Evolutionary conservation across 148 eudicot genomes (phyloP).

Genomic region (Oxyria digyna): DNA sequence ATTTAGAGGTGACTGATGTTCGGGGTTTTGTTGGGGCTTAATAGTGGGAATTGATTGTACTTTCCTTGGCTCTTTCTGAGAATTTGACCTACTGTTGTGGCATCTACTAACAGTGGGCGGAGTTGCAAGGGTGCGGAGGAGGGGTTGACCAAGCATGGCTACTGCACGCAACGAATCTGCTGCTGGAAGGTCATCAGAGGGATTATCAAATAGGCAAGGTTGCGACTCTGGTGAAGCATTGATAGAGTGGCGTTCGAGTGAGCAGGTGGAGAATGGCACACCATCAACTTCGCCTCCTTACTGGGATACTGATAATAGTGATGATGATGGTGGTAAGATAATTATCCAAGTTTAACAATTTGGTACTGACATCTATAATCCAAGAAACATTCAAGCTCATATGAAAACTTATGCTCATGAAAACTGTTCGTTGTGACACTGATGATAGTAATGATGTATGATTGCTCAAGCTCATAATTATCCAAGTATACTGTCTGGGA

Average conservation of each 20-base stretch:
- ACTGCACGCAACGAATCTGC: conserved; percentile 49
- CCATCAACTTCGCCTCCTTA: conserved; percentile 91
- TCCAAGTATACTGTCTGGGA: no score
- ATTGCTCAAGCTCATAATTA: no score
- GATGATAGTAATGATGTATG: no score
- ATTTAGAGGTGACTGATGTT: not conserved
- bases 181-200: conserved; percentile 46
- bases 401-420: not conserved
- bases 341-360: not conserved
- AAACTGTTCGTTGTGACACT: not conserved
- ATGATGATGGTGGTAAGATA: conserved; percentile 48
- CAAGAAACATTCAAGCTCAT: not conserved
- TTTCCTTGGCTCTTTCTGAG: not conserved
- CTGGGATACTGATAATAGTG: conserved; percentile 81
- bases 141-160: conserved; percentile 47
- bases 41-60: conserved; percentile 1
- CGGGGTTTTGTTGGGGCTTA: not conserved
- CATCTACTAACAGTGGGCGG: conserved; percentile 23
- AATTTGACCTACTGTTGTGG: not conserved
- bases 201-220: conserved; percentile 41
- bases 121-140: conserved; percentile 24
- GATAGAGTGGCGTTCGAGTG: conserved; percentile 80
- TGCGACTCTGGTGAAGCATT: conserved; percentile 61
- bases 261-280: conserved; percentile 68
- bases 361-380: not conserved